A percentile compares a stretch with the other conserved stretches of the same genome.
These are phyloP conservation scores for Candida albicans DNA, from an alignment of 1,139 yeast species.

Conservation along the genomic window DNA sequence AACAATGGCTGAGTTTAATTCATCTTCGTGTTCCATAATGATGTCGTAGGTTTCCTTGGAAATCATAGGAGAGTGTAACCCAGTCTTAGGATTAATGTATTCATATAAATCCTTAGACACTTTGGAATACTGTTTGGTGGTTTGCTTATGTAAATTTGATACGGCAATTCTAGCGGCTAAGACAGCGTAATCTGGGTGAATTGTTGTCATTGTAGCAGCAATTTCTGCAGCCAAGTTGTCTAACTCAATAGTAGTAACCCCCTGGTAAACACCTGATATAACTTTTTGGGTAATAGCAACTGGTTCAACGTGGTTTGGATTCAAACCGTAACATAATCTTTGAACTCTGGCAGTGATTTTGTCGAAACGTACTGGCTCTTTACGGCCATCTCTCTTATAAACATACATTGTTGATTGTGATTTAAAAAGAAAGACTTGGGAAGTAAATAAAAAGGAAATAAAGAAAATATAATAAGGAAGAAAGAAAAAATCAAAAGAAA, in stretches of 20 bases:
- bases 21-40: conserved; percentile 64
- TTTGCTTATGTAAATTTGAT: conserved; percentile 88
- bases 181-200: conserved; percentile 93
- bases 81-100: conserved; percentile 75
- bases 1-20: conserved; percentile 75
- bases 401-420: conserved; percentile 41
- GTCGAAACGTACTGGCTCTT: conserved; percentile 83
- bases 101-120: conserved; percentile 68
- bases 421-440: not conserved
- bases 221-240: conserved; percentile 96
- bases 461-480: conserved; percentile 1
- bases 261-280: conserved; percentile 89
- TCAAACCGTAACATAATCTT: conserved; percentile 75
- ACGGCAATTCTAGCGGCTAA: conserved; percentile 95
- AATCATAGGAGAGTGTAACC: conserved; percentile 73
- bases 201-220: conserved; percentile 94
- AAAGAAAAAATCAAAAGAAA: not conserved
- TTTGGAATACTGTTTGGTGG: conserved; percentile 83
- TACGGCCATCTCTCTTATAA: conserved; percentile 70
- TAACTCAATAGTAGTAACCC: conserved; percentile 91
- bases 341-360: conserved; percentile 54
- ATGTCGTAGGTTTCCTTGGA: conserved; percentile 67
- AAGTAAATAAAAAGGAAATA: conserved; percentile 2
- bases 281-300: conserved; percentile 87
- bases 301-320: conserved; percentile 80